Percentiles rank a stretch among this genome's conserved stretches.
Evolutionary conservation across 257 asterid species (phyloP).

Genomic region (Solanum medicagineum): DNA sequence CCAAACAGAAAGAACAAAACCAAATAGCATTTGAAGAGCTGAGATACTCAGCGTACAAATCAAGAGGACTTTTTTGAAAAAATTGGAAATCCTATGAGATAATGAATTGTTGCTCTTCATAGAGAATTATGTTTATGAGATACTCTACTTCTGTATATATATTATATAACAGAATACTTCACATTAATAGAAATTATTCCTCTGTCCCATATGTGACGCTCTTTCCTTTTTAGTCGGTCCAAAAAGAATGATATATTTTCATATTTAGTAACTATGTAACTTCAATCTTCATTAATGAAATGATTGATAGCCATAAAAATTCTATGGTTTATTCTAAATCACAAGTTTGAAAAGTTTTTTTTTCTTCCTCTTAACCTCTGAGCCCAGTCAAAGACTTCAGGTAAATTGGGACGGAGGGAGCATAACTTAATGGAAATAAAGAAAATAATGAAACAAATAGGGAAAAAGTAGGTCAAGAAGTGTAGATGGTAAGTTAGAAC

Average conservation of each 20-base stretch:
- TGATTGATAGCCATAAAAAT: not conserved
- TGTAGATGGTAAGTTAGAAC: conserved; percentile 4
- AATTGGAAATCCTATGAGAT: not conserved
- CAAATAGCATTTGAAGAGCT: not conserved
- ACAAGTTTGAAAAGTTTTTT: not conserved
- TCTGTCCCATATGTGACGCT: not conserved
- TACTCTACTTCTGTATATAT: not conserved
- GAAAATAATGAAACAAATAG: not conserved
- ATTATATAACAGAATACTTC: not conserved
- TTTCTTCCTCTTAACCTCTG: not conserved
- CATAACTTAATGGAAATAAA: not conserved
- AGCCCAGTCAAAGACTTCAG: not conserved
- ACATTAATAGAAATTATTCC: not conserved
- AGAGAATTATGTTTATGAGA: not conserved
- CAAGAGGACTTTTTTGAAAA: not conserved
- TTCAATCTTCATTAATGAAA: not conserved
- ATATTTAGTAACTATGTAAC: not conserved
- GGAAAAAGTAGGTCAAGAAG: not conserved
- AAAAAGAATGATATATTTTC: not conserved
- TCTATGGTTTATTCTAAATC: not conserved
- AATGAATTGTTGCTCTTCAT: not conserved
- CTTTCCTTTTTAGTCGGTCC: not conserved
- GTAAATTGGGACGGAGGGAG: not conserved
- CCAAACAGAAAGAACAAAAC: not conserved
- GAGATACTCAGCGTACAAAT: not conserved